phyloP scores from a whole-genome alignment of 2,329 filamentous ascomycete genomes.

The Colletotrichum tofieldiae region DNA sequence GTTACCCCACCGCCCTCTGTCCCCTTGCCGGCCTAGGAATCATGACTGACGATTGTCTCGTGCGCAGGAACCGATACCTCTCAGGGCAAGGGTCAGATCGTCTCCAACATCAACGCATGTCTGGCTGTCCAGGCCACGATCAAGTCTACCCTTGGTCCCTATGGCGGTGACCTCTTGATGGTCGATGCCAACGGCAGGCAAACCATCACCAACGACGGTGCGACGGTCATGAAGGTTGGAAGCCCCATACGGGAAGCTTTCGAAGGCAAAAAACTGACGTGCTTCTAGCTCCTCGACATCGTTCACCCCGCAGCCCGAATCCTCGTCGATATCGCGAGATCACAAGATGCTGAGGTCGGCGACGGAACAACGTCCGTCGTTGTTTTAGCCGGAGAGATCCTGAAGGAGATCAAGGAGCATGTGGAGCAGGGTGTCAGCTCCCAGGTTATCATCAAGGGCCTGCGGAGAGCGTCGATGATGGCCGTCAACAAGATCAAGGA shows the following conservation, averaged over 20 bases:
- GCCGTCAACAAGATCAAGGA: constrained; percentile 99
- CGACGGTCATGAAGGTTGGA: constrained; percentile 96
- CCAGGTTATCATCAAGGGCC: constrained; percentile 96
- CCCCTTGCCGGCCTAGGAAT: constrained; percentile 46
- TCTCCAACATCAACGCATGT: constrained; percentile 99
- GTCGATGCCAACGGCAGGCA: constrained; percentile 96
- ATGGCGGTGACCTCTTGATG: constrained; percentile 95
- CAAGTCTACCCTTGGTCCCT: constrained; percentile 95
- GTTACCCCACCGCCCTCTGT: constrained; percentile 60
- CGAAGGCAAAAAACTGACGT: not conserved
- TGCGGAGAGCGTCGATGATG: constrained; percentile 89
- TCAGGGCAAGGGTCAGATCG: constrained; percentile 95
- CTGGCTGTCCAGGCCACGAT: constrained; percentile 95
- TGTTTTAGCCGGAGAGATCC: constrained; percentile 95
- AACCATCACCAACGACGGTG: constrained; percentile 99
- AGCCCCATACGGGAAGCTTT: not conserved
- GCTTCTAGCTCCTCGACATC: constrained; percentile 88
- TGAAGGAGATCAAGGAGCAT: constrained; percentile 96
- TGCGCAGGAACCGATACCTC: constrained; percentile 91
- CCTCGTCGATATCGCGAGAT: constrained; percentile 97
- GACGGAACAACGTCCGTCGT: constrained; percentile 98
- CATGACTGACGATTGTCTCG: constrained; percentile 42
- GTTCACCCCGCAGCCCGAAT: constrained; percentile 97
- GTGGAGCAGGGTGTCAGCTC: constrained; percentile 98
- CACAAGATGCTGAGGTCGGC: constrained; percentile 98